Percentiles rank a stretch among this genome's conserved stretches.
Conservation (phyloP, 2,329 filamentous ascomycete species). For the Curvularia sp. region DNA sequence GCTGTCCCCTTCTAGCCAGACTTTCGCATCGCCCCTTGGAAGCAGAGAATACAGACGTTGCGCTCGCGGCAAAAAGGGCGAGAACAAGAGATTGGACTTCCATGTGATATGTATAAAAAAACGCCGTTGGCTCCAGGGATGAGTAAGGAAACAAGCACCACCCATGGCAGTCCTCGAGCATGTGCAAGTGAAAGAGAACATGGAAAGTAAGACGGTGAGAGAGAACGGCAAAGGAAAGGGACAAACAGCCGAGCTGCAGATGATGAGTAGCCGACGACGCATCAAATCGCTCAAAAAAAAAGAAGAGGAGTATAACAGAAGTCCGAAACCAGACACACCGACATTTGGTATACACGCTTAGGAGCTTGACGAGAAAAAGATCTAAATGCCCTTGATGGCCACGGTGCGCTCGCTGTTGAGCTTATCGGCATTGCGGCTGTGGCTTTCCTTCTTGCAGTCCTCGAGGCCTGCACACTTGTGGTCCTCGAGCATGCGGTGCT, state of each 20-base stretch:
- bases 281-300: conserved; percentile 48
- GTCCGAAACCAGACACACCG: not conserved
- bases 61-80: not conserved
- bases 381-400: conserved; percentile 80
- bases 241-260: conserved; percentile 13
- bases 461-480: conserved; percentile 93
- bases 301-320: not conserved
- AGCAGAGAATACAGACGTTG: not conserved
- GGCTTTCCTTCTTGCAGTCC: conserved; percentile 97
- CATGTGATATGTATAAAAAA: not conserved
- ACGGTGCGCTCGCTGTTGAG: conserved; percentile 91
- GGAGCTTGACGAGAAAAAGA: not conserved
- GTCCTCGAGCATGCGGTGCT: conserved; percentile 90
- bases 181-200: not conserved
- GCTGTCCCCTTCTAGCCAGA: not conserved
- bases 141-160: not conserved
- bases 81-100: not conserved
- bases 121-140: not conserved
- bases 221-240: not conserved
- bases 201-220: not conserved
- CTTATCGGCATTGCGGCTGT: conserved; percentile 91
- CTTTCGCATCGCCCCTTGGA: not conserved
- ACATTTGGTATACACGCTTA: conserved; percentile 1
- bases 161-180: not conserved
- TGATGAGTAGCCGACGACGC: not conserved